Base-by-base conservation (phyloP, 2,329 filamentous ascomycete species). In the Lachnellula subtilissima region DNA sequence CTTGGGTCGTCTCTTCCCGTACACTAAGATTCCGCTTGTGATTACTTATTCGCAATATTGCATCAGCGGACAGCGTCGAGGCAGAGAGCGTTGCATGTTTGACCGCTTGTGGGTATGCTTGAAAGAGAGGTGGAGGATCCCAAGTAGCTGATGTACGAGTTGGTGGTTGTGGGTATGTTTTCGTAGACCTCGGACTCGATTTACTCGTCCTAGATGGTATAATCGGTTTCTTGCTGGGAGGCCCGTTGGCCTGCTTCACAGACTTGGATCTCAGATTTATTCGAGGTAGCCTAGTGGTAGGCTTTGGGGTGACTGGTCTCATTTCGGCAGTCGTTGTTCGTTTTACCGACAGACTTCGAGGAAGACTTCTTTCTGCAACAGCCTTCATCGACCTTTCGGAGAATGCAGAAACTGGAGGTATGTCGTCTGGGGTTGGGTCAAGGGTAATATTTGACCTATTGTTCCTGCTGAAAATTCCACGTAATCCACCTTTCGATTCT, bases 21-120 rank as follows among this genome's bases (percentile, higher is more conserved):
- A 74, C 58, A 61, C 73, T 77, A 52, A 72, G 74, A 58, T 78
- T 80, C 57, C 77, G 75, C 51, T 79, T 78, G 60, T 83, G 81
- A 48, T 72, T 73, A 42, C 60, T 78, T 60, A 82, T 73, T 57
- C 86, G 82, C 50, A 91, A 70, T 48, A 94, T 81, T 1, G 80
- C 73, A 58, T 95, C 91, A 1, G 87, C 81, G 1, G 87, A 83
- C 11, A 87, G 73, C 2, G 80, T 82, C 39, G 87, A 86, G 15
- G 87, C 81, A 25, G 85, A 81, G 3, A 96, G 76, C 15, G 81
- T 84, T 11, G 83, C 85, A 70, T 94, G 83, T 66, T 88, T 91
- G 62, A 90, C 80, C 2, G 90, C 85, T 71, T 96, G 91, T 0
- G 89, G 87, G 69, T 91, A 96, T 12, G 89, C 91, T 70, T 96